Evolutionary conservation across 352 stramenopile species (phyloP).

Genomic region (Globisporangium takayamanum): DNA sequence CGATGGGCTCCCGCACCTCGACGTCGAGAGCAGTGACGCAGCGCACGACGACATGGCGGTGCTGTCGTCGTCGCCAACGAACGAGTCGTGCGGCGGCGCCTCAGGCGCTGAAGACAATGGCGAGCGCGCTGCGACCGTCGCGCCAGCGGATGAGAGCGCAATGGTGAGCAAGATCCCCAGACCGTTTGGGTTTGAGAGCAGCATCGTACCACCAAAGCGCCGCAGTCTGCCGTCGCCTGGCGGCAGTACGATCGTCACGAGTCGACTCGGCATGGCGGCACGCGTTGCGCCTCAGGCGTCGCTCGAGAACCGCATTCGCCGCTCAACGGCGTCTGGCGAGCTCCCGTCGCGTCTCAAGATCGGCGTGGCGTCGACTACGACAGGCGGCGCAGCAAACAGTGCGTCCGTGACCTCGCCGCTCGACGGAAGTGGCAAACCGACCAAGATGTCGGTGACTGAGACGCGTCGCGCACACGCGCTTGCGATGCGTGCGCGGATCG

Average conservation of each 20-base stretch:
- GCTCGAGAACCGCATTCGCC: conserved; percentile 11
- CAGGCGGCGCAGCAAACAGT: neutral
- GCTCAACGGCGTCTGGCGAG: conserved; percentile 9
- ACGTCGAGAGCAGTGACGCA: neutral
- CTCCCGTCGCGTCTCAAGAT: conserved; percentile 10
- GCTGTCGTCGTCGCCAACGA: conserved; percentile 7
- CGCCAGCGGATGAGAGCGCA: neutral
- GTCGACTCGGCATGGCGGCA: conserved; percentile 36
- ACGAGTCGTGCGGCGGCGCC: conserved; percentile 9
- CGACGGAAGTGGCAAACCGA: conserved; percentile 14
- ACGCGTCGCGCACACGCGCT: conserved; percentile 25
- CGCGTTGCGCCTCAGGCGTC: conserved; percentile 16
- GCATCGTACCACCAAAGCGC: conserved; percentile 20
- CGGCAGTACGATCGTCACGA: conserved; percentile 14
- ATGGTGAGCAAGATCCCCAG: conserved; percentile 10
- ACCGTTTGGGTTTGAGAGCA: conserved; percentile 3
- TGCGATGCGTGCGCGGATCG: conserved; percentile 29
- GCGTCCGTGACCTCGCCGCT: neutral
- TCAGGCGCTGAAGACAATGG: conserved; percentile 13
- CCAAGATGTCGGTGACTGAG: conserved; percentile 26
- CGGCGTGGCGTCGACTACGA: neutral
- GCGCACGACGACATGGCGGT: neutral
- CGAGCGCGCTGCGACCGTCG: conserved; percentile 11
- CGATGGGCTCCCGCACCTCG: neutral
- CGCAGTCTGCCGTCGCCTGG: conserved; percentile 13